Evolutionary conservation across 306 rosid genomes (phyloP).

Genomic region (Casuarina cunninghamiana): DNA sequence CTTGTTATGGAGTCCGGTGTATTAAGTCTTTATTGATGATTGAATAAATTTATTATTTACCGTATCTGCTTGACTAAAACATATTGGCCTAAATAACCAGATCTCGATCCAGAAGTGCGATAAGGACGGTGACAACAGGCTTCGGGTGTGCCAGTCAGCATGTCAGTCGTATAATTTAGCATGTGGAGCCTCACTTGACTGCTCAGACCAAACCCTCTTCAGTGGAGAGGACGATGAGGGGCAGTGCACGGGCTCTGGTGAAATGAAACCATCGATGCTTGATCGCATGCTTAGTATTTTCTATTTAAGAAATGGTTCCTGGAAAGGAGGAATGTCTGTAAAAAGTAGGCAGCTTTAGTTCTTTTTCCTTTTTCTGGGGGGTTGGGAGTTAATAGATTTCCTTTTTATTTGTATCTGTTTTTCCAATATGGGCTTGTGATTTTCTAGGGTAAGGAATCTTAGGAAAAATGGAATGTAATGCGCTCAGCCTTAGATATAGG

Average conservation of each 20-base stretch:
- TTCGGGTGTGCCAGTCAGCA: conserved; percentile 89
- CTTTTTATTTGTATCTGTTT: background rate
- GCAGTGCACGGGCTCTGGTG: conserved; percentile 90
- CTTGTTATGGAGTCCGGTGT: background rate
- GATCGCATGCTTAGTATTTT: conserved; percentile 49
- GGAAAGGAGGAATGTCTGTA: conserved; percentile 65
- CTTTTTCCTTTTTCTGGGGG: background rate
- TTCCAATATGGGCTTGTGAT: conserved; percentile 43
- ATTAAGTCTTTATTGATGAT: conserved; percentile 1
- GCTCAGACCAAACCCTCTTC: conserved; percentile 92
- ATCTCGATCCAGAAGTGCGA: conserved; percentile 95
- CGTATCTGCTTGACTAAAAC: conserved; percentile 26
- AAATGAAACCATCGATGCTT: conserved; percentile 68
- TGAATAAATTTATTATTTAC: conserved; percentile 2
- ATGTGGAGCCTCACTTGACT: conserved; percentile 94
- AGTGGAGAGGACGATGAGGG: conserved; percentile 75
- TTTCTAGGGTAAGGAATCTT: conserved; percentile 41
- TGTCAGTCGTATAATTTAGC: conserved; percentile 90
- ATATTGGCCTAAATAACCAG: conserved; percentile 41
- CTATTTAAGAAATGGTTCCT: conserved; percentile 58
- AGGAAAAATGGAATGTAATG: conserved; percentile 38
- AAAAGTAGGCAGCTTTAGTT: conserved; percentile 59
- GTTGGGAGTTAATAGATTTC: background rate
- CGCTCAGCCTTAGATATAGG: conserved; percentile 54
- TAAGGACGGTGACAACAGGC: conserved; percentile 88